Base-by-base conservation (phyloP, 163 green algal species). In the Scenedesmus sp. region DNA sequence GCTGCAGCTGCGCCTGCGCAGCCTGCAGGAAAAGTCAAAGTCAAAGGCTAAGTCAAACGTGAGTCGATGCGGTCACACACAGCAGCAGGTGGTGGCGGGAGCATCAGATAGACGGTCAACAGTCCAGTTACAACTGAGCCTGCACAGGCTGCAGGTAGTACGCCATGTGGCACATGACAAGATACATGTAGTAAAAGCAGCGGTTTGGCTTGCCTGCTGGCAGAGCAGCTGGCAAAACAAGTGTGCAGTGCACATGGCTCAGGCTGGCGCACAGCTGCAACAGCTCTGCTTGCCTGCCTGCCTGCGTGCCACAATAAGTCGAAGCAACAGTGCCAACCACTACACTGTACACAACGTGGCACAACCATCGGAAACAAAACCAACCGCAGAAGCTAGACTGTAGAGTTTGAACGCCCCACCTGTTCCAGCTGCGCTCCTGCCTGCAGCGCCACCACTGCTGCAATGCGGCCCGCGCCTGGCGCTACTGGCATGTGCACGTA, bases 401-500 rank as follows among this genome's bases (percentile, higher is more conserved):
- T 15, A 64, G 10, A 10, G 7, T 9, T 10, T 64, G 8, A 10
- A 64, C 0, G 52, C 12, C 26, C 26, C 26, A 73, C 81, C 91
- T 88, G 74, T 4, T 90, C 10, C 2, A 93, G 34, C 57, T 64
- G 46, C 59, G 46, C 66, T 20, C 64, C 9, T 76, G 92, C 76
- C 59, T 94, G 64, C 54, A 99, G 82, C 7, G 93, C 88, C 79
- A 98, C 97, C 76, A 96, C 73, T 9, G 95, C 94, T 1, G 94
- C 97, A 23, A 98, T 97, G 60, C 95, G 90, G 10, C 97, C 97
- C 23, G 98, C 86, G 1, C 94, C 95, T 16, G 95, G 94, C 0
- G 90, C 91, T 20, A 93, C 84, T 46, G 88, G 93, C 54, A 91
- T 91, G 92, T 99, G 97, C 70, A 99, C 84, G 93, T 99, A 99